Evolutionary conservation across 78 protist genomes (phyloP).

Genomic region (Tieghemostelium lacteum): DNA sequence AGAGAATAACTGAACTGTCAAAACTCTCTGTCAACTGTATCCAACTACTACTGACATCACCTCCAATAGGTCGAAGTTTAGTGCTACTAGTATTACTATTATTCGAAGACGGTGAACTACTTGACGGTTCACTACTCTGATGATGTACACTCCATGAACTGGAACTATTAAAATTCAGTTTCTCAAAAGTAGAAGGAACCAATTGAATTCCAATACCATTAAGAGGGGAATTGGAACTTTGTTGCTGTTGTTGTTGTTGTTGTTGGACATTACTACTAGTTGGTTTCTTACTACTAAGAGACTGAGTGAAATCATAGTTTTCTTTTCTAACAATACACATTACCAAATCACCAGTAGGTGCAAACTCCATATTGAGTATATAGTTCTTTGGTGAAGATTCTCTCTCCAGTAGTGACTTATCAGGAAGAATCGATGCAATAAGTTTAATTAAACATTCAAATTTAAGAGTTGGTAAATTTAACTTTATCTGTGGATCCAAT

Average conservation of each 20-base stretch:
- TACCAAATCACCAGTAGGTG: conserved; percentile 61
- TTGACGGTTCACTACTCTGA: neutral
- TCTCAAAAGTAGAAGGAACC: conserved; percentile 24
- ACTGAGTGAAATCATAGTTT: conserved; percentile 21
- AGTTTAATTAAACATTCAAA: conserved; percentile 59
- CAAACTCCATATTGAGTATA: conserved; percentile 49
- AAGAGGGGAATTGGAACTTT: no score
- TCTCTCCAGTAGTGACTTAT: conserved; percentile 40
- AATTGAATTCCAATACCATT: conserved; percentile 66
- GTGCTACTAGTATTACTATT: neutral
- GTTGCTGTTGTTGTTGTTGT: no score
- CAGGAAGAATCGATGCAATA: conserved; percentile 51
- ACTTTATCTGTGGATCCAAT: conserved; percentile 1
- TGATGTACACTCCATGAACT: neutral
- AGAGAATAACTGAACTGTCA: conserved; percentile 5
- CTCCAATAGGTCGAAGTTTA: neutral
- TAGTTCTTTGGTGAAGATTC: conserved; percentile 49
- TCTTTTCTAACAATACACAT: conserved; percentile 47
- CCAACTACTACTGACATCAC: conserved; percentile 31
- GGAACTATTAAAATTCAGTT: neutral
- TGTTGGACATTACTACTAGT: no score
- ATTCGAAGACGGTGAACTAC: neutral
- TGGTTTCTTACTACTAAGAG: no score
- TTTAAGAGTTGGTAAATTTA: conserved; percentile 33
- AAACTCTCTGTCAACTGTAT: conserved; percentile 20